Evolutionary conservation across 441 rosid genomes (phyloP), one percentile per base, ranked within the genome.

Genomic region (Codiaeum variegatum): DNA sequence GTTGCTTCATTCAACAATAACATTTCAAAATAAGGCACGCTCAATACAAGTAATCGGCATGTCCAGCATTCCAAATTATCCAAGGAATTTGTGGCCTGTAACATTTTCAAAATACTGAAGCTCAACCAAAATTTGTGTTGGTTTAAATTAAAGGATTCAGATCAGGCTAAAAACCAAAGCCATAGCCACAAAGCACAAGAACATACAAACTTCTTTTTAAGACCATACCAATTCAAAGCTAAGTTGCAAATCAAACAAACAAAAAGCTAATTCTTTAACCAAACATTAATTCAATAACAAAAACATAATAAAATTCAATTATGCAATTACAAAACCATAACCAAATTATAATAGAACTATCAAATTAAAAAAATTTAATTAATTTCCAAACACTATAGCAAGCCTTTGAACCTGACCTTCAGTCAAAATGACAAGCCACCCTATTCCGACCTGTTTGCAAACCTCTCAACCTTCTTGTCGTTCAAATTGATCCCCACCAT

Each of bases 401-500:
- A 19, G 59, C 29, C 66, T 72, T n/a, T 23, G 16, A 40, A 28
- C 34, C 78, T 75, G 62, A 71, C 65, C 67, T 70, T 40, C 42
- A 51, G 31, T 23, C 29, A 51, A 49, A 58, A 55, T 44, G 10
- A 47, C 67, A n/a, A 19, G 7, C 28, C 71, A 83, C 21, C 21
- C 44, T 73, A 75, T 31, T 87, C 91, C 1, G 97, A 94, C 78
- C 98, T 85, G 59, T 75, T 83, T 0, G 98, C 98, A 28, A 86
- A 94, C 91, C 98, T 89, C 83, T 94, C 98, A 18, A 90, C 98
- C 85, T 89, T 94, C 19, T 80, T 79, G 55, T 89, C 95, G 32
- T 81, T 87, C 82, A 93, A 83, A 83, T 90, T 94, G 31, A 94
- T 81, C 21, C 97, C 98, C 29, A 92, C 97, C 98, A 94, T 94